A percentile compares a stretch with the other conserved stretches of the same genome.
Conservation (phyloP, 176 grass and related monocot genomes). For the Juncus inflexus region DNA sequence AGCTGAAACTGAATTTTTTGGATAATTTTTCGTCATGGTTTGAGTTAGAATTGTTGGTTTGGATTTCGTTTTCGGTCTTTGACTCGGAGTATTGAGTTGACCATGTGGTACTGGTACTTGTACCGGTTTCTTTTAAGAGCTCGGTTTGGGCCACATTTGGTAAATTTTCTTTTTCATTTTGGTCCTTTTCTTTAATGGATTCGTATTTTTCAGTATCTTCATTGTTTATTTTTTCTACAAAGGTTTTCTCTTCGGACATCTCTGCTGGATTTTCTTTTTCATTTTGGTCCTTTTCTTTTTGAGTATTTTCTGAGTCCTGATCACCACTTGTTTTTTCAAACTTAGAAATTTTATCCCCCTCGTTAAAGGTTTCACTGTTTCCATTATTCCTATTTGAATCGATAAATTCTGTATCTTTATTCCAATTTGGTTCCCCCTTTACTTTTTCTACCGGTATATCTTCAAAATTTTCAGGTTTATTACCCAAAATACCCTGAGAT, state of each 20-base stretch:
- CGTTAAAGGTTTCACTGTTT: conserved; percentile 10
- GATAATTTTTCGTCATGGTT: not conserved
- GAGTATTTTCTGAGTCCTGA: not conserved
- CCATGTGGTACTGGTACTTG: conserved; percentile 30
- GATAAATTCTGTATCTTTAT: conserved; percentile 7
- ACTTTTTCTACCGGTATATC: conserved; percentile 13
- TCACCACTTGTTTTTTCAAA: conserved; percentile 14
- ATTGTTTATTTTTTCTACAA: conserved; percentile 8
- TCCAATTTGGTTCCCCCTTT: conserved; percentile 20
- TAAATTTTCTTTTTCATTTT: conserved; percentile 37
- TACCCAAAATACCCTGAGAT: conserved; percentile 19
- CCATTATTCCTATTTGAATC: conserved; percentile 24
- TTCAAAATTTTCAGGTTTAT: conserved; percentile 17
- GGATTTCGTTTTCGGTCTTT: conserved; percentile 37
- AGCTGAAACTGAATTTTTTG: conserved; percentile 26
- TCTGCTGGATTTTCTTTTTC: conserved; percentile 1
- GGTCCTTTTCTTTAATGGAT: conserved; percentile 11
- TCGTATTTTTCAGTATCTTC: conserved; percentile 13
- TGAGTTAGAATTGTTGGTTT: conserved; percentile 17
- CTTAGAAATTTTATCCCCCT: conserved; percentile 13
- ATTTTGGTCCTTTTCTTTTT: conserved; percentile 17
- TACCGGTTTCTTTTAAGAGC: conserved; percentile 49
- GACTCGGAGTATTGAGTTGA: conserved; percentile 54
- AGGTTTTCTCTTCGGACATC: not conserved
- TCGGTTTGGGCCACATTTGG: conserved; percentile 36